Percentiles rank a stretch among this genome's conserved stretches.
phyloP scores from a whole-genome alignment of 2,329 filamentous ascomycete species.

The Alternaria atra region DNA sequence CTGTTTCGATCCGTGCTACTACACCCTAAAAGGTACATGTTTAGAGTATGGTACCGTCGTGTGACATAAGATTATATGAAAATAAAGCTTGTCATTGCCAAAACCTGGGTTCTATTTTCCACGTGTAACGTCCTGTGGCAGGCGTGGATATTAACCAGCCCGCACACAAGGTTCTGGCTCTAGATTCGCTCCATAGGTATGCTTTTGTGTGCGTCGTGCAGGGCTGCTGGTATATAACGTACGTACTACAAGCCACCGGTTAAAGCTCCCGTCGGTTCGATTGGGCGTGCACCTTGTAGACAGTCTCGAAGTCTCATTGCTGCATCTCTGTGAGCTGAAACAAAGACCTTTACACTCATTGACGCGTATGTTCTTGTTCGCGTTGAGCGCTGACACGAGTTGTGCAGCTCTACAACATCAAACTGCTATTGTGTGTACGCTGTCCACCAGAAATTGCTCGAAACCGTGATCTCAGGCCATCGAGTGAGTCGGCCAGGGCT shows the following conservation, averaged over 20 bases:
- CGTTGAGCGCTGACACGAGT: background rate
- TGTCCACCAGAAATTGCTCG: background rate
- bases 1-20: background rate
- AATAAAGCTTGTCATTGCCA: constrained; percentile 16
- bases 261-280: constrained; percentile 4
- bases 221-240: constrained; percentile 8
- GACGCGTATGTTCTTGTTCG: background rate
- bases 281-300: background rate
- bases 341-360: background rate
- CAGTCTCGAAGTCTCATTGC: background rate
- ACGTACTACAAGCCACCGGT: constrained; percentile 12
- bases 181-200: background rate
- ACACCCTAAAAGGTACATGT: background rate
- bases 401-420: background rate
- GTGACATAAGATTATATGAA: constrained; percentile 19
- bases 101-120: constrained; percentile 8
- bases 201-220: background rate
- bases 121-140: constrained; percentile 3
- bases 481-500: background rate
- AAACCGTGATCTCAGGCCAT: background rate
- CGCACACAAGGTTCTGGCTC: background rate
- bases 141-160: constrained; percentile 16
- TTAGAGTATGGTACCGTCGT: constrained; percentile 5
- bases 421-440: background rate
- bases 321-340: background rate